These are phyloP conservation scores for Xylaria sp. DNA, from an alignment of 2,329 filamentous ascomycete genomes.

Conservation along the genomic window DNA sequence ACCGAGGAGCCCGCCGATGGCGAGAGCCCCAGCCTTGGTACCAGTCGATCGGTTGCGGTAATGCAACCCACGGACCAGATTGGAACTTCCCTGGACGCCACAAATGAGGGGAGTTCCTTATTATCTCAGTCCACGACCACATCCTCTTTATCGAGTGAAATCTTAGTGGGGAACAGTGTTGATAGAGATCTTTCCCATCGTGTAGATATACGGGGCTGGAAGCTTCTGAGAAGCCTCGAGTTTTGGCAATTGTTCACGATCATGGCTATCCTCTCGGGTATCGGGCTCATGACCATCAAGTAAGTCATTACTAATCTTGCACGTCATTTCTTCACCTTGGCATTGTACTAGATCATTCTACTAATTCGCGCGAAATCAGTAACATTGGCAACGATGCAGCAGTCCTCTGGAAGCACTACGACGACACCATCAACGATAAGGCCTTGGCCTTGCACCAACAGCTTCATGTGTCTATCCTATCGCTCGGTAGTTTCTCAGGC, in stretches of 20 bases:
- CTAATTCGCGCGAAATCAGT: constrained; percentile 51
- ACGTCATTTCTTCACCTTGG: not conserved
- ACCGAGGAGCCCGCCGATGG: constrained; percentile 27
- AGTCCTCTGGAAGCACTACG: constrained; percentile 86
- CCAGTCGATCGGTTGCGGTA: constrained; percentile 31
- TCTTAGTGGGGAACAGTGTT: constrained; percentile 64
- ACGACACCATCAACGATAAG: constrained; percentile 71
- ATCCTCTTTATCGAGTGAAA: constrained; percentile 54
- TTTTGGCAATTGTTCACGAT: constrained; percentile 93
- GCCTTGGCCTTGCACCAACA: constrained; percentile 84
- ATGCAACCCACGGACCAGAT: constrained; percentile 26
- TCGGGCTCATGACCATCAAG: constrained; percentile 99
- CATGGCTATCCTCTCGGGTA: constrained; percentile 88
- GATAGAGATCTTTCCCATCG: constrained; percentile 76
- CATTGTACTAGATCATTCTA: not conserved
- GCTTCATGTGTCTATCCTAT: constrained; percentile 93
- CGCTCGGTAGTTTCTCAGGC: constrained; percentile 82
- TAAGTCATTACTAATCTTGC: constrained; percentile 53
- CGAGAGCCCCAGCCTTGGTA: constrained; percentile 24
- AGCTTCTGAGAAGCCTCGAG: constrained; percentile 71
- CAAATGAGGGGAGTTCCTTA: constrained; percentile 81
- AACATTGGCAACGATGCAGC: constrained; percentile 93
- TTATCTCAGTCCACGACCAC: constrained; percentile 67
- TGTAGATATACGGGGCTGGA: constrained; percentile 88
- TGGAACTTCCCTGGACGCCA: constrained; percentile 44